Percentiles rank a stretch among this genome's conserved stretches.
phyloP scores from a whole-genome alignment of 352 stramenopile species.

The Globisporangium cystogenes region DNA sequence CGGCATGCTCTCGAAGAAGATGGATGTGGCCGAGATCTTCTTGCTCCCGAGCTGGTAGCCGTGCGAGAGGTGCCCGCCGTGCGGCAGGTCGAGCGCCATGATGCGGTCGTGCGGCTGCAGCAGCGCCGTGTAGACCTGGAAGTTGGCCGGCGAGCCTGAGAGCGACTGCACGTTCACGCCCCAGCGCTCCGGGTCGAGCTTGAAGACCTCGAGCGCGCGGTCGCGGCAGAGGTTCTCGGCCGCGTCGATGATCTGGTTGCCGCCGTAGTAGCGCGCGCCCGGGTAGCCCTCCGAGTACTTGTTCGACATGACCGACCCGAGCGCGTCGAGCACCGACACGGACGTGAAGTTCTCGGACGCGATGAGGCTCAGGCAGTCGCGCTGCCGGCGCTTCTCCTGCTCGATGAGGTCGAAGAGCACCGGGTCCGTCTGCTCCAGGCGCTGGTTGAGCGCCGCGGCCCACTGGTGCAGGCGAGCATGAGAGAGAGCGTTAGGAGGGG shows the following conservation, averaged over 20 bases:
- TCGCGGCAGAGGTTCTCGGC: constrained; percentile 97
- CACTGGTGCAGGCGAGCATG: no score
- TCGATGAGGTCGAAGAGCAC: constrained; percentile 95
- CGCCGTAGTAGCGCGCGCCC: constrained; percentile 93
- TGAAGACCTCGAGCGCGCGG: constrained; percentile 96
- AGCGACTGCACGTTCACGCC: constrained; percentile 97
- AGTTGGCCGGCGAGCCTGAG: constrained; percentile 98
- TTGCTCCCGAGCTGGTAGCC: constrained; percentile 98
- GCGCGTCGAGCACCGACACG: constrained; percentile 94
- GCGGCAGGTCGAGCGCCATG: constrained; percentile 97
- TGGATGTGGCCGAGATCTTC: constrained; percentile 98
- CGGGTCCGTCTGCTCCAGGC: constrained; percentile 88
- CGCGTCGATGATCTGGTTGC: constrained; percentile 99
- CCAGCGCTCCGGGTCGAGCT: constrained; percentile 95
- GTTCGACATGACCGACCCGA: constrained; percentile 99
- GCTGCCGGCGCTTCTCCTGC: constrained; percentile 97
- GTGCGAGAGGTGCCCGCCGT: constrained; percentile 98
- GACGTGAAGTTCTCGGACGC: constrained; percentile 99
- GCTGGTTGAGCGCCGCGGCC: constrained; percentile 85
- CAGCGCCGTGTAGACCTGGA: constrained; percentile 98
- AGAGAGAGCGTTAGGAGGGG: neutral
- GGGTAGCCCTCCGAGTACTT: constrained; percentile 99
- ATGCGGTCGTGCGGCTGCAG: constrained; percentile 98
- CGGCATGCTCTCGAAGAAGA: constrained; percentile 99
- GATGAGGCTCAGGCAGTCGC: constrained; percentile 98